These are phyloP conservation scores for Candida labiduridarum DNA, from an alignment of 1,139 yeast genomes.

Conservation along the genomic window DNA sequence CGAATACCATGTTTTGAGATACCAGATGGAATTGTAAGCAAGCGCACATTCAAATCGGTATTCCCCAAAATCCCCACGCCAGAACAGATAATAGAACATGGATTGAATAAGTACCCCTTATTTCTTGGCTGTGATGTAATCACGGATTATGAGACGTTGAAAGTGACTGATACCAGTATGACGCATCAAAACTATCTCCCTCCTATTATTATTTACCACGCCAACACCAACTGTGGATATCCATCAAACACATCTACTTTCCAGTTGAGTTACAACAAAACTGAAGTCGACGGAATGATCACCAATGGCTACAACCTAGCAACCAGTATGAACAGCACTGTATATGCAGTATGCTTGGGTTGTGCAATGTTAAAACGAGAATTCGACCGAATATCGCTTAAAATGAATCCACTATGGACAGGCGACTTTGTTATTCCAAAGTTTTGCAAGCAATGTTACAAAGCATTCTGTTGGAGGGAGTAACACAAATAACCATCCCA, in stretches of 20 bases:
- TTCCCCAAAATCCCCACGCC: slow-evolving; percentile 45
- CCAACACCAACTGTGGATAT: slow-evolving; percentile 45
- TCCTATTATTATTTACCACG: slow-evolving; percentile 57
- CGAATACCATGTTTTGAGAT: slow-evolving; percentile 22
- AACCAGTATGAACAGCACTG: slow-evolving; percentile 44
- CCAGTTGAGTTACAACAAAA: slow-evolving; percentile 48
- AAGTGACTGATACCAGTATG: background rate
- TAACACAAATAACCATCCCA: background rate
- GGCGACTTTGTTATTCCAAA: slow-evolving; percentile 11
- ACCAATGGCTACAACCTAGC: slow-evolving; percentile 56
- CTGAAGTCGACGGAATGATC: slow-evolving; percentile 48
- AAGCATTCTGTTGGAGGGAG: slow-evolving; percentile 15
- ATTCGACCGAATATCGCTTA: slow-evolving; percentile 41
- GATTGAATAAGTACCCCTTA: slow-evolving; percentile 40
- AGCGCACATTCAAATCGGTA: slow-evolving; percentile 16
- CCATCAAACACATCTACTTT: slow-evolving; percentile 63
- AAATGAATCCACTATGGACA: slow-evolving; percentile 3
- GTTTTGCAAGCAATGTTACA: slow-evolving; percentile 15
- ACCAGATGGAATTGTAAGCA: slow-evolving; percentile 1
- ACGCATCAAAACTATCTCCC: slow-evolving; percentile 30
- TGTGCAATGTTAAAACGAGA: slow-evolving; percentile 62
- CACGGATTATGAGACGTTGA: slow-evolving; percentile 27
- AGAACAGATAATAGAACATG: slow-evolving; percentile 27
- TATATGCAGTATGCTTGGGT: slow-evolving; percentile 54
- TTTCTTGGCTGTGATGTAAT: slow-evolving; percentile 60